Evolutionary conservation across 805 yeast genomes (phyloP).

Genomic region (Kockiozyma suomiensis): DNA sequence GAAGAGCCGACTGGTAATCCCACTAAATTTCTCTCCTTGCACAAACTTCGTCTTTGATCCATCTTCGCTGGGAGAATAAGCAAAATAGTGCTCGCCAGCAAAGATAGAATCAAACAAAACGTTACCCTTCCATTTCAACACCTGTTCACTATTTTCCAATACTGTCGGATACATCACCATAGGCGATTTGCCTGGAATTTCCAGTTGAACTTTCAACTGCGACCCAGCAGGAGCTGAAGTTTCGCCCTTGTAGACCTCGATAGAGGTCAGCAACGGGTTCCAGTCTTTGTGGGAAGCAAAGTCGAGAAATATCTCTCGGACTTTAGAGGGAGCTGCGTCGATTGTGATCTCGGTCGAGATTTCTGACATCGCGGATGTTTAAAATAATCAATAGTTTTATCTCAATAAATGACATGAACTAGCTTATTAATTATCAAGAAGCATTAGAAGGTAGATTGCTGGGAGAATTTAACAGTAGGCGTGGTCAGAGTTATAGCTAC

Average conservation of each 20-base stretch:
- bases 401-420: too few species aligned
- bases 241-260: constrained; percentile 5
- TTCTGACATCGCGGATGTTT: background rate
- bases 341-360: constrained; percentile 6
- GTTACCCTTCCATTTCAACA: constrained; percentile 4
- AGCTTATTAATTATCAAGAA: too few species aligned
- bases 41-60: constrained; percentile 4
- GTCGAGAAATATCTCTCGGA: constrained; percentile 9
- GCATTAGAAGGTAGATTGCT: too few species aligned
- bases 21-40: constrained; percentile 1
- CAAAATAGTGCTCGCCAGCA: constrained; percentile 1
- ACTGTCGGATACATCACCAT: constrained; percentile 6
- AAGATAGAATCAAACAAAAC: background rate
- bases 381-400: too few species aligned
- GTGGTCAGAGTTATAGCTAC: too few species aligned
- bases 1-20: background rate
- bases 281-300: constrained; percentile 3
- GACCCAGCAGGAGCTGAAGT: background rate
- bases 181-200: background rate
- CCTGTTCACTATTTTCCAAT: constrained; percentile 1
- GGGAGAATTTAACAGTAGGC: too few species aligned
- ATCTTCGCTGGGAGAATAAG: background rate
- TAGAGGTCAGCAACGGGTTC: constrained; percentile 1
- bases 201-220: background rate
- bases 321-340: constrained; percentile 3